Evolutionary conservation across 768 basidiomycete species (phyloP).

Genomic region (Leucosporidium scottii): DNA sequence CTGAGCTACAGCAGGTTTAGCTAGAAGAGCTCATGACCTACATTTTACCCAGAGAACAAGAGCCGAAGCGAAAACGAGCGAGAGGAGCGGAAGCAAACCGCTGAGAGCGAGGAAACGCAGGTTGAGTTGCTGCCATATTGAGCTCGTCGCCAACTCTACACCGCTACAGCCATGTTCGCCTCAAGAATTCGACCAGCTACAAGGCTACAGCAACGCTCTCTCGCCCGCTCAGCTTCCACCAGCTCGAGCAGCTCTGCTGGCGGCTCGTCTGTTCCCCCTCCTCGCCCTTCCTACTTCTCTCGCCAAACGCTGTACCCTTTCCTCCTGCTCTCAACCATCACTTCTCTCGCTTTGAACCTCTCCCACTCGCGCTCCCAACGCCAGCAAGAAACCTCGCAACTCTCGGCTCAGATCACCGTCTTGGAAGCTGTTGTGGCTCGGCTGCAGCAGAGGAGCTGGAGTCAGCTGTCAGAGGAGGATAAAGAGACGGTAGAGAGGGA

Average conservation of each 20-base stretch:
- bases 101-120: background rate
- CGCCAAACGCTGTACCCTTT: constrained; percentile 27
- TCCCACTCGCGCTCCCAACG: constrained; percentile 12
- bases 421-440: constrained; percentile 37
- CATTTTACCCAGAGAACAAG: no score
- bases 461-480: background rate
- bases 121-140: background rate
- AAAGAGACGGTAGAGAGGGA: constrained; percentile 39
- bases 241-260: background rate
- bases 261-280: constrained; percentile 6
- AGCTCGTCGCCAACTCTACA: background rate
- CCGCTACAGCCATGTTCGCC: background rate
- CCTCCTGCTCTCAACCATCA: constrained; percentile 30
- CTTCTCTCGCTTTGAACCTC: constrained; percentile 32
- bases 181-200: background rate
- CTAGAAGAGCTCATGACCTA: no score
- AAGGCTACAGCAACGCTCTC: background rate
- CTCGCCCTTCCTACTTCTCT: constrained; percentile 8
- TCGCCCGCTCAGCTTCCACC: background rate
- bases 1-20: background rate
- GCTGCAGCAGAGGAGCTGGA: background rate
- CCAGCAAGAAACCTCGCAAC: background rate
- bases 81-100: no score
- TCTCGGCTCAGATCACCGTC: constrained; percentile 39
- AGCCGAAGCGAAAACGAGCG: background rate